Evolutionary conservation across 306 rosid species (phyloP).

Genomic region (Citrullus mucosospermus): DNA sequence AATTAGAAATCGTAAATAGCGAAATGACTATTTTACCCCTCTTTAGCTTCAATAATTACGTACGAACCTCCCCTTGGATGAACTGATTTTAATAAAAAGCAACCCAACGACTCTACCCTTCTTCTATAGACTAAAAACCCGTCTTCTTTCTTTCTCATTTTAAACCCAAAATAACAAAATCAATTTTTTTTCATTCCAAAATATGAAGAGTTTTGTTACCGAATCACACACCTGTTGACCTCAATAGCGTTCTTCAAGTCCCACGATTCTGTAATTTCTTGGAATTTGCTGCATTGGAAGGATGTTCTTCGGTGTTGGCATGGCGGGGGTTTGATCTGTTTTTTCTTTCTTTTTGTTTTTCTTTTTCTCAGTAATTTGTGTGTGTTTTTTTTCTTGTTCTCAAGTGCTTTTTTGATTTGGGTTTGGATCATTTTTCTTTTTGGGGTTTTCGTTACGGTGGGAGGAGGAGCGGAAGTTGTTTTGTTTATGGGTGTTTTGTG

Average conservation of each 20-base stretch:
- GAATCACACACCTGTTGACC: slow-evolving; percentile 7
- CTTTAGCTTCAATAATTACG: neutral
- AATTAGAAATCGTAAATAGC: neutral
- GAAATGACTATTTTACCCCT: neutral
- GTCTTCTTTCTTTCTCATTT: neutral
- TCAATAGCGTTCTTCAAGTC: slow-evolving; percentile 4
- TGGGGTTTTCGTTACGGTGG: neutral
- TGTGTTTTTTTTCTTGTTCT: neutral
- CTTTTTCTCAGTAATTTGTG: neutral
- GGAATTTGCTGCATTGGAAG: slow-evolving; percentile 46
- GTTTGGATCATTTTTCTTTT: neutral
- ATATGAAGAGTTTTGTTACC: slow-evolving; percentile 9
- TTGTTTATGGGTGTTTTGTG: slow-evolving; percentile 1
- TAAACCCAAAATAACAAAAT: neutral
- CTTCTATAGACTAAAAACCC: neutral
- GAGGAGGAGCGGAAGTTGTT: neutral
- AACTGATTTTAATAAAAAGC: neutral
- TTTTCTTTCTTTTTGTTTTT: too few species aligned
- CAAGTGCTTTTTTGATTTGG: neutral
- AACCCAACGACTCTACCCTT: slow-evolving; percentile 6
- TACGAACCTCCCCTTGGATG: neutral
- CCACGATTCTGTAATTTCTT: slow-evolving; percentile 13
- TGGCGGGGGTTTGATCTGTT: slow-evolving; percentile 27
- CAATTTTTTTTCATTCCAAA: neutral
- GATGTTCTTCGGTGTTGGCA: neutral